These are phyloP conservation scores for Fusarium acutatum DNA, from an alignment of 2,329 filamentous ascomycete genomes.

Conservation along the genomic window DNA sequence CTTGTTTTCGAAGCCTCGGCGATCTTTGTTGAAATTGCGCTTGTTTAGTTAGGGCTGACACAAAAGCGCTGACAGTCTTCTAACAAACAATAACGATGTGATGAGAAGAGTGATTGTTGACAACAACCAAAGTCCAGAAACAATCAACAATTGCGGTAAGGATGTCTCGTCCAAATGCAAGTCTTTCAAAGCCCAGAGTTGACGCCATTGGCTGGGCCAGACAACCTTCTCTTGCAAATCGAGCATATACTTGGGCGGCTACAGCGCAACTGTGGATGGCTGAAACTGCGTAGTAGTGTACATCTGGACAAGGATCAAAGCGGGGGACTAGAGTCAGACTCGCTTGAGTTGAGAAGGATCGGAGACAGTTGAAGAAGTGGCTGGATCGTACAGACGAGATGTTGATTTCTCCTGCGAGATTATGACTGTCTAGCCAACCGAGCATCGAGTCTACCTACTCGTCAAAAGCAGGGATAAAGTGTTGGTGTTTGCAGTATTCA, in stretches of 20 bases:
- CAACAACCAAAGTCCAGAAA: neutral
- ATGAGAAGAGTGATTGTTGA: neutral
- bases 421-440: neutral
- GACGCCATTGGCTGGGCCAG: constrained; percentile 15
- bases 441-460: constrained; percentile 14
- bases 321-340: neutral
- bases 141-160: constrained; percentile 15
- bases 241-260: constrained; percentile 31
- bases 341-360: neutral
- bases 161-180: neutral
- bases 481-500: constrained; percentile 14
- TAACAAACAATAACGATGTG: neutral
- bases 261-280: constrained; percentile 37
- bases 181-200: neutral
- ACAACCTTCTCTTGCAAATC: constrained; percentile 18
- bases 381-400: neutral
- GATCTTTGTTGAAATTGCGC: constrained; percentile 19
- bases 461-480: neutral
- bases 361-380: neutral
- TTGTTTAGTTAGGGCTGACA: constrained; percentile 18
- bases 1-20: constrained; percentile 8
- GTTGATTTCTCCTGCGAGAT: neutral
- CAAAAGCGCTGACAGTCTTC: neutral
- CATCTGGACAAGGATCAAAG: constrained; percentile 20
- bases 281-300: constrained; percentile 16